Evolutionary conservation across 768 basidiomycete species (phyloP).

Genomic region (Lentinus brumalis): DNA sequence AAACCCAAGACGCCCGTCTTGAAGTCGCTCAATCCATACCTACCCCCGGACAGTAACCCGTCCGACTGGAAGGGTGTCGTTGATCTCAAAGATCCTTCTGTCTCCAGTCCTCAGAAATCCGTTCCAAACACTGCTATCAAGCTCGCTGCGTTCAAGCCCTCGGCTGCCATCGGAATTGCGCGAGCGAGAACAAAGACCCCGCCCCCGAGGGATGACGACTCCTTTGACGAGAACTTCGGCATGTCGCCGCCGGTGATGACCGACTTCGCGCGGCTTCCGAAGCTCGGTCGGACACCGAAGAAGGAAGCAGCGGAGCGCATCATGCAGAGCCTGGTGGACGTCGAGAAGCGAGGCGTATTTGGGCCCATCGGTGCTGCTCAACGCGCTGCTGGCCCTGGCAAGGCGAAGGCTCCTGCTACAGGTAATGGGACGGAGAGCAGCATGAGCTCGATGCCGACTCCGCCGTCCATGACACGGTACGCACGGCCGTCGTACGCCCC

Average conservation of each 20-base stretch:
- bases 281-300: conserved; percentile 64
- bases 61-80: conserved; percentile 73
- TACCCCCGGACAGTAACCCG: conserved; percentile 52
- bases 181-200: conserved; percentile 17
- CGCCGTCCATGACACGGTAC: conserved; percentile 74
- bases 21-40: conserved; percentile 61
- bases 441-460: conserved; percentile 68
- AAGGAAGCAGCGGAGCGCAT: conserved; percentile 74
- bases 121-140: conserved; percentile 13
- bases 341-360: conserved; percentile 22
- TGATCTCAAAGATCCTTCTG: conserved; percentile 61
- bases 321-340: conserved; percentile 56
- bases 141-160: conserved; percentile 11
- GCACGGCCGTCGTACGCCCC: conserved; percentile 40
- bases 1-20: conserved; percentile 61
- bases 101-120: conserved; percentile 47
- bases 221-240: conserved; percentile 40
- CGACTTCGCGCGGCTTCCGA: conserved; percentile 48
- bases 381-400: conserved; percentile 4
- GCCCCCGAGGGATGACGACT: conserved; percentile 35
- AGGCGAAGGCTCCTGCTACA: not conserved
- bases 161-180: conserved; percentile 4
- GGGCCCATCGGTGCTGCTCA: conserved; percentile 1
- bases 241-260: conserved; percentile 59
- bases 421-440: conserved; percentile 49